A percentile compares a stretch with the other conserved stretches of the same genome.
phyloP scores from a whole-genome alignment of 2,329 filamentous ascomycete species.

The Aspergillus brasiliensis region DNA sequence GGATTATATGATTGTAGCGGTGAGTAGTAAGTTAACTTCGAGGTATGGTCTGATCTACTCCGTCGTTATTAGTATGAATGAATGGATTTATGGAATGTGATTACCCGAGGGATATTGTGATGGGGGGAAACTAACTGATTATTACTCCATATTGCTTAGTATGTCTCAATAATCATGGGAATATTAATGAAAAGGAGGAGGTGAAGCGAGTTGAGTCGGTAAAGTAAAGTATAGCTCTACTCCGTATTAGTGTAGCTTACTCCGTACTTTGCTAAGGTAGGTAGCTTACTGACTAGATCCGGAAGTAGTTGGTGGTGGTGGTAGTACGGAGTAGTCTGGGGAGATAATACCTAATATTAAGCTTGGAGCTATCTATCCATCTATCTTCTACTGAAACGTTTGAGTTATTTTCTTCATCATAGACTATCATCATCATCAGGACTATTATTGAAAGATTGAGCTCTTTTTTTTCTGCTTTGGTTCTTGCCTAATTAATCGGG shows the following conservation, averaged over 20 bases:
- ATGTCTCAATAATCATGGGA: not conserved
- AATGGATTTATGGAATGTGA: too few relatives aligned
- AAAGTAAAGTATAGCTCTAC: not conserved
- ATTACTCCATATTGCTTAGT: not conserved
- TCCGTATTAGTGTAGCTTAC: not conserved
- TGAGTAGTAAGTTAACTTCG: too few relatives aligned
- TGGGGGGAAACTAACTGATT: too few relatives aligned
- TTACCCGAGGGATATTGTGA: too few relatives aligned
- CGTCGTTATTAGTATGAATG: too few relatives aligned
- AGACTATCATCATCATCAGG: too few relatives aligned
- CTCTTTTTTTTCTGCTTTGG: not conserved
- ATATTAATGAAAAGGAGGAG: not conserved
- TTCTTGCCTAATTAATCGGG: not conserved
- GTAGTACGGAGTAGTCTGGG: too few relatives aligned
- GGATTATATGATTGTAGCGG: too few relatives aligned
- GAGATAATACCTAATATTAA: not conserved
- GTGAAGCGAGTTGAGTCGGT: not conserved
- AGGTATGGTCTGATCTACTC: too few relatives aligned
- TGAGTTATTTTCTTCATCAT: too few relatives aligned
- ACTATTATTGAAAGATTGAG: not conserved
- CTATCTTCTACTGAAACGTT: not conserved
- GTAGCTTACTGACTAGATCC: not conserved
- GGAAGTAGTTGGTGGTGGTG: not conserved
- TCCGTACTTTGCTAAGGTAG: not conserved
- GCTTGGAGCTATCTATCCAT: not conserved